Base-by-base conservation (phyloP, 805 yeast genomes). In the Metschnikowia drakensbergensis region DNA sequence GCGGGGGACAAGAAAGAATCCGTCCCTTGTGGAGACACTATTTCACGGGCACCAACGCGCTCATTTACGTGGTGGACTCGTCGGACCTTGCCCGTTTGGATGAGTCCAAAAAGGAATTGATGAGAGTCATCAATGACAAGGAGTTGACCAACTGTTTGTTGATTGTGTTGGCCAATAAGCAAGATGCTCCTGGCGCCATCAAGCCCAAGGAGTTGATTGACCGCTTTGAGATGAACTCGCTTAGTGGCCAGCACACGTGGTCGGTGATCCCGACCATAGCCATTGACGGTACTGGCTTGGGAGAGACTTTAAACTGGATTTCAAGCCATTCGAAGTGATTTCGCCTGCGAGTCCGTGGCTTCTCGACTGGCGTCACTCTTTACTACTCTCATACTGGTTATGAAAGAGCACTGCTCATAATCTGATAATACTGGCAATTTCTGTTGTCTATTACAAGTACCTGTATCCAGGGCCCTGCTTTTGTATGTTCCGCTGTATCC, bases 21-120 rank as follows among this genome's bases (percentile, higher is more conserved):
- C 81, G 97, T 63, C 96, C 95, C 0, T 75, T 91, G 50, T 91
- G 98, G 97, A 82, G 97, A 67, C 97, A 91, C 64, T 91, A 91
- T 69, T 89, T 86, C 68, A 87, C 96, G 9, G 96, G 96, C 34
- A 88, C 97, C 4, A 86, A 89, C 63, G 96, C 96, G 7, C 76
- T 91, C 50, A 88, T 91, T 47, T 91, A 88, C 66, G 97, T 91
- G 47, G 85, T 91, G 51, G 98, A 91, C 68, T 79, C 89, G 5
- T 81, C 86, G 6, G 96, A 90, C 67, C 63, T 69, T 39, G 79
- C 75, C 30, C 76, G 97, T 60, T 70, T 91, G 57, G 83, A 81
- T 45, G 94, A 86, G 65, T 86, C 94, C 25, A 86, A 84, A 56
- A 79, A 75, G 54, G 96, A 89, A 64, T 73, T 91, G 58, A 80